Percentiles rank a stretch among this genome's conserved stretches.
phyloP scores from a whole-genome alignment of 371 early-diverging fungal species.

The Mucor sp. region DNA sequence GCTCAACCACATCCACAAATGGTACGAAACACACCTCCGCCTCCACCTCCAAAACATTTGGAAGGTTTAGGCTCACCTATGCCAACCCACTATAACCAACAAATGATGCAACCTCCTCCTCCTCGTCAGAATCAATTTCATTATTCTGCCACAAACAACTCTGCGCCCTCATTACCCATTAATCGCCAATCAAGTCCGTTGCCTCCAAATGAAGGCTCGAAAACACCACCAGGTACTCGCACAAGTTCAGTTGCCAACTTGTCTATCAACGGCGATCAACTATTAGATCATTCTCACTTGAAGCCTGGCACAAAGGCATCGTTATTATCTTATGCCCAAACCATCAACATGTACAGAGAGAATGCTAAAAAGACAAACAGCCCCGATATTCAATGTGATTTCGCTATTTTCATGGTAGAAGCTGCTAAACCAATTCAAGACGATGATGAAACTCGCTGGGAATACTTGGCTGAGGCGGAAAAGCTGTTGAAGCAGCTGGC shows the following conservation, averaged over 20 bases:
- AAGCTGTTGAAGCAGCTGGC: slow-evolving; percentile 63
- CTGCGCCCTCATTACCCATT: slow-evolving; percentile 27
- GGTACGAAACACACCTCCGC: slow-evolving; percentile 8
- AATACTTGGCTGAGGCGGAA: slow-evolving; percentile 65
- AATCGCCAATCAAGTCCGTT: slow-evolving; percentile 25
- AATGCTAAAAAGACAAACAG: slow-evolving; percentile 84
- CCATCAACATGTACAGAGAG: slow-evolving; percentile 78
- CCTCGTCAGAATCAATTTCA: slow-evolving; percentile 21
- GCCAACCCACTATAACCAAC: slow-evolving; percentile 16
- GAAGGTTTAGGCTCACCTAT: slow-evolving; percentile 17
- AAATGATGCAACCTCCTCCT: slow-evolving; percentile 1
- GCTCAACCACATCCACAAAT: slow-evolving; percentile 24
- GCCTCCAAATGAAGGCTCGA: slow-evolving; percentile 14
- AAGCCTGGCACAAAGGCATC: slow-evolving; percentile 70
- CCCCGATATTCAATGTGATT: slow-evolving; percentile 79
- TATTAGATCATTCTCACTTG: slow-evolving; percentile 67
- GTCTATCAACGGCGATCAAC: slow-evolving; percentile 43
- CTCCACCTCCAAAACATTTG: slow-evolving; percentile 27
- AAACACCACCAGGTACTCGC: slow-evolving; percentile 39
- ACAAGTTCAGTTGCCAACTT: slow-evolving; percentile 37
- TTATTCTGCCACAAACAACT: slow-evolving; percentile 22
- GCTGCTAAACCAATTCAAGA: slow-evolving; percentile 63
- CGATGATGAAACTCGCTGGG: slow-evolving; percentile 55
- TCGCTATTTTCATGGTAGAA: slow-evolving; percentile 79
- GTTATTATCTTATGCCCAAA: slow-evolving; percentile 63